Evolutionary conservation across 129 eudicot genomes (phyloP), one percentile per base, ranked within the genome.

Genomic region (Artemisia annua): DNA sequence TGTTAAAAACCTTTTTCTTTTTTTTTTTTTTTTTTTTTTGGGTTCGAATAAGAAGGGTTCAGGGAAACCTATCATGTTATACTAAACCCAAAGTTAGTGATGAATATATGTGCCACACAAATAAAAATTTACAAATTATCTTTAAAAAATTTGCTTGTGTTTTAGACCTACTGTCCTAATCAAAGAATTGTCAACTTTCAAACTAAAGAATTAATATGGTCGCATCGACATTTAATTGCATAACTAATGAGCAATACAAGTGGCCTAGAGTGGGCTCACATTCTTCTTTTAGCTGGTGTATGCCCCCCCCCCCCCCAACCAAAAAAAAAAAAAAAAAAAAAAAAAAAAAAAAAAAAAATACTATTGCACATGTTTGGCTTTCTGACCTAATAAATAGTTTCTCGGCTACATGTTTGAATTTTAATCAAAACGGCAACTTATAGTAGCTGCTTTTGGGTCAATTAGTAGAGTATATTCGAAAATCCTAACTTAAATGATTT

Each of bases 241-340:
- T 63, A 50, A 3, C 19, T 39, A 60, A 50, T 52, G 13, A 49
- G 26, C n/a, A 48, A 30, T 12, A 53, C 68, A 78, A 55, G 54
- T 48, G 69, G 80, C 55, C 46, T 71, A 28, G 39, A 43, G 13
- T 14, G 22, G 48, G 12, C 46, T 39, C 49, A 63, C 59, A 26
- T 59, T n/a, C n/a, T n/a, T n/a, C n/a, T n/a, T n/a, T n/a, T n/a
- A n/a, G n/a, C n/a, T n/a, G n/a, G n/a, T n/a, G n/a, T n/a, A n/a
- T n/a, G n/a, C n/a, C n/a, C n/a, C n/a, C n/a, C n/a, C n/a, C n/a
- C n/a, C n/a, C n/a, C n/a, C n/a, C n/a, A n/a, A n/a, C n/a, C n/a
- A n/a, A n/a, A n/a, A n/a, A n/a, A n/a, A n/a, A n/a, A n/a, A n/a
- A n/a, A n/a, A n/a, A n/a, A n/a, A n/a, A n/a, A n/a, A n/a, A n/a